phyloP scores from a whole-genome alignment of 495 filamentous ascomycete genomes.

The Rhypophila decipiens region DNA sequence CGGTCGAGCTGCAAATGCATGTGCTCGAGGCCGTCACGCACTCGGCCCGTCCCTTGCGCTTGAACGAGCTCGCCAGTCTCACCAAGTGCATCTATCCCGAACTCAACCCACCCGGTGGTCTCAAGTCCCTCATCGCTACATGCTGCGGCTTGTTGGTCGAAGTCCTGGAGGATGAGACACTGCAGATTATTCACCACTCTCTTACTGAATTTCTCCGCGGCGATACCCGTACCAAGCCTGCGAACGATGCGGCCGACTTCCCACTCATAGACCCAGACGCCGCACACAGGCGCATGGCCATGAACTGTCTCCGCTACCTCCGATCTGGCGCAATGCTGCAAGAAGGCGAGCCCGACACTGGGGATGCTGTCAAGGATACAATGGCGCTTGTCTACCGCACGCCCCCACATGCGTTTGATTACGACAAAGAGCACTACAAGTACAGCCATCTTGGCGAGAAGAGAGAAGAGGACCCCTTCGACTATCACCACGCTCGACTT shows the following conservation, averaged over 20 bases:
- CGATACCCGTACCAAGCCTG: conserved; percentile 3
- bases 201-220: conserved; percentile 44
- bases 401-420: too few relatives aligned
- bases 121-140: conserved; percentile 19
- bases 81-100: conserved; percentile 17
- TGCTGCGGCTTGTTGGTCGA: conserved; percentile 46
- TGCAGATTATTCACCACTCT: conserved; percentile 49
- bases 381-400: background rate
- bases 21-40: conserved; percentile 46
- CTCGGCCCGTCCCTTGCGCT: conserved; percentile 42
- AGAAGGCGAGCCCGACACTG: conserved; percentile 9
- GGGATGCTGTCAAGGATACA: background rate
- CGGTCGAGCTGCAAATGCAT: conserved; percentile 33
- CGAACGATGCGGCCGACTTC: conserved; percentile 5
- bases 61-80: conserved; percentile 42
- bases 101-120: conserved; percentile 9
- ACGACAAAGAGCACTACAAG: background rate
- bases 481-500: too few relatives aligned
- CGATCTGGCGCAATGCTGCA: too few relatives aligned
- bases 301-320: conserved; percentile 17
- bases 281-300: conserved; percentile 20
- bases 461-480: too few relatives aligned
- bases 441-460: background rate
- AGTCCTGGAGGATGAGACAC: conserved; percentile 42
- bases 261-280: conserved; percentile 21